phyloP scores from a whole-genome alignment of 2,329 filamentous ascomycete genomes.

The Calonectria fujianensis region DNA sequence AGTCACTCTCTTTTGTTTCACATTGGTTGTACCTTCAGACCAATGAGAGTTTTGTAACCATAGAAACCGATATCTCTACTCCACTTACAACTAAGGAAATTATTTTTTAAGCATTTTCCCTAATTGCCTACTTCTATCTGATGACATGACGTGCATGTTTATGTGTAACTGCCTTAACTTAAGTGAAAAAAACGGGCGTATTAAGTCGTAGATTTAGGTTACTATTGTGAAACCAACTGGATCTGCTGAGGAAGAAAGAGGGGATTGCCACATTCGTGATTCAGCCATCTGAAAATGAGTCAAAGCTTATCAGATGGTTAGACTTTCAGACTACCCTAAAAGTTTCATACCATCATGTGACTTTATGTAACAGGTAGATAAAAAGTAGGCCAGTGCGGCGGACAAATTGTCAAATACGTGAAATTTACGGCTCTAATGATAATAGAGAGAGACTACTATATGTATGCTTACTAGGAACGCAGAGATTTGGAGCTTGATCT shows the following conservation, averaged over 20 bases:
- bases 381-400: too few species aligned
- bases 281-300: background rate
- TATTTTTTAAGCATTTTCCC: background rate
- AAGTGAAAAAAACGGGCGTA: background rate
- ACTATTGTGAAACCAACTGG: background rate
- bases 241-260: background rate
- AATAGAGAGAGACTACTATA: too few species aligned
- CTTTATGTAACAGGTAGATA: too few species aligned
- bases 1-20: constrained; percentile 13
- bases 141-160: background rate
- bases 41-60: constrained; percentile 16
- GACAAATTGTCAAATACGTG: too few species aligned
- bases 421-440: too few species aligned
- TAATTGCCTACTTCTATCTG: background rate
- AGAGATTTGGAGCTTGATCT: too few species aligned
- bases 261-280: background rate
- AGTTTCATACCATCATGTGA: background rate
- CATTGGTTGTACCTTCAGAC: constrained; percentile 17
- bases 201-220: background rate
- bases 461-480: too few species aligned
- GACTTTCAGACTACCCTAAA: background rate
- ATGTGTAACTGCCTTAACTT: background rate
- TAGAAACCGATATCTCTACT: constrained; percentile 14
- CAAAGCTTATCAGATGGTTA: background rate
- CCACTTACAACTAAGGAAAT: constrained; percentile 5